phyloP scores from a whole-genome alignment of 352 stramenopile genomes.

The Pythium scleroteichum region DNA sequence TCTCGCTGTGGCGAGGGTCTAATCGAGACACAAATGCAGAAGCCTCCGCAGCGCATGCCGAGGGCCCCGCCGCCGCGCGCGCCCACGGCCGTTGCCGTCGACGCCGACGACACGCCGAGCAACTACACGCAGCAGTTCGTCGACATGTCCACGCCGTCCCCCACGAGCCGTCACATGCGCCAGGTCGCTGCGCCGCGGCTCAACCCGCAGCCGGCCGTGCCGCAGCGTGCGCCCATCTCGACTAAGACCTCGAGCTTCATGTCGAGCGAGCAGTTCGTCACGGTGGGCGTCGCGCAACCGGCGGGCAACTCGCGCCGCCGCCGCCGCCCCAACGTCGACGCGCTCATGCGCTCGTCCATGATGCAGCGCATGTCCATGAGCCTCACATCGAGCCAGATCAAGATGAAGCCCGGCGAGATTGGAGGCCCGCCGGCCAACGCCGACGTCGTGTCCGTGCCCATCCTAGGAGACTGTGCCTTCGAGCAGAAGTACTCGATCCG shows the following conservation, averaged over 20 bases:
- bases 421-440: constrained; percentile 30
- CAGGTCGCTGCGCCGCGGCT: constrained; percentile 9
- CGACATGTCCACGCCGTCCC: constrained; percentile 68
- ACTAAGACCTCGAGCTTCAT: constrained; percentile 55
- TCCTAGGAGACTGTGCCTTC: constrained; percentile 67
- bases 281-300: constrained; percentile 33
- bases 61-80: constrained; percentile 20
- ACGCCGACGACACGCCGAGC: constrained; percentile 47
- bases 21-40: neutral
- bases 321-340: constrained; percentile 59
- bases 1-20: neutral
- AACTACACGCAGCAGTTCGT: constrained; percentile 55
- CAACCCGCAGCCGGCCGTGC: constrained; percentile 17
- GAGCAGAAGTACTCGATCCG: constrained; percentile 68
- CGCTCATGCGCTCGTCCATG: constrained; percentile 67
- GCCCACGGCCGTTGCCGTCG: constrained; percentile 17
- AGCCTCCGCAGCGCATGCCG: constrained; percentile 45
- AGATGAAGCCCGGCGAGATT: constrained; percentile 29
- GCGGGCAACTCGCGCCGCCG: constrained; percentile 43
- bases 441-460: constrained; percentile 61
- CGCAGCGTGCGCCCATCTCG: neutral
- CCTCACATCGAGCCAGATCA: constrained; percentile 50
- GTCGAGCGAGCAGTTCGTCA: constrained; percentile 58
- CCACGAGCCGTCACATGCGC: constrained; percentile 23
- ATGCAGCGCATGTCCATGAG: constrained; percentile 50